A percentile compares a stretch with the other conserved stretches of the same genome.
phyloP scores from a whole-genome alignment of 805 yeast genomes.

The Saccharomyces paradoxus region DNA sequence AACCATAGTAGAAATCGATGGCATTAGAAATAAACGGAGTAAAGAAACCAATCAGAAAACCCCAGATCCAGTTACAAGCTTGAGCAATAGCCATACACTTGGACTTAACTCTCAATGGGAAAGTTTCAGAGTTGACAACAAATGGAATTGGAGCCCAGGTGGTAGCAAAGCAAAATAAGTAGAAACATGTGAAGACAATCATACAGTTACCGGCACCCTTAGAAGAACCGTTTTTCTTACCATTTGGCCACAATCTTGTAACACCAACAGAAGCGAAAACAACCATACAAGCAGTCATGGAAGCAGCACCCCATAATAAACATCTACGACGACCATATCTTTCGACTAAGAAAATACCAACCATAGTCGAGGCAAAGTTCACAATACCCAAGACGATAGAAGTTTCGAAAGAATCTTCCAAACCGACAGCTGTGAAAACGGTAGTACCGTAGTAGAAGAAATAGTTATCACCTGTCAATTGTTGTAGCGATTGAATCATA shows the following conservation, averaged over 20 bases:
- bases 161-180: slow-evolving; percentile 63
- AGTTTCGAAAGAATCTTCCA: slow-evolving; percentile 49
- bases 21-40: slow-evolving; percentile 59
- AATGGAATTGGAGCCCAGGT: slow-evolving; percentile 68
- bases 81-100: slow-evolving; percentile 47
- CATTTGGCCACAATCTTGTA: slow-evolving; percentile 32
- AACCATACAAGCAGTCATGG: slow-evolving; percentile 40
- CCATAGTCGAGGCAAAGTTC: slow-evolving; percentile 49
- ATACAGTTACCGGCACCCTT: slow-evolving; percentile 58
- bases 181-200: slow-evolving; percentile 63
- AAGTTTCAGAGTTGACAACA: slow-evolving; percentile 57
- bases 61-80: slow-evolving; percentile 55
- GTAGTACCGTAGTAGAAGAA: slow-evolving; percentile 63
- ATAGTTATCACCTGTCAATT: slow-evolving; percentile 58
- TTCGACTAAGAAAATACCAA: slow-evolving; percentile 44
- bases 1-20: slow-evolving; percentile 63
- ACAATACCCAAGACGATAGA: slow-evolving; percentile 52
- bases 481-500: slow-evolving; percentile 52
- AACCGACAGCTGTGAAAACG: slow-evolving; percentile 52
- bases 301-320: slow-evolving; percentile 41
- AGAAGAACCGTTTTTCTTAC: slow-evolving; percentile 36
- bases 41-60: slow-evolving; percentile 55
- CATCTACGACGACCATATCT: slow-evolving; percentile 47
- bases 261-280: slow-evolving; percentile 57
- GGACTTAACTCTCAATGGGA: slow-evolving; percentile 61